Percentiles rank a stretch among this genome's conserved stretches.
These are phyloP conservation scores for Arxiozyma telluris DNA, from an alignment of 1,139 yeast species.

Conservation along the genomic window DNA sequence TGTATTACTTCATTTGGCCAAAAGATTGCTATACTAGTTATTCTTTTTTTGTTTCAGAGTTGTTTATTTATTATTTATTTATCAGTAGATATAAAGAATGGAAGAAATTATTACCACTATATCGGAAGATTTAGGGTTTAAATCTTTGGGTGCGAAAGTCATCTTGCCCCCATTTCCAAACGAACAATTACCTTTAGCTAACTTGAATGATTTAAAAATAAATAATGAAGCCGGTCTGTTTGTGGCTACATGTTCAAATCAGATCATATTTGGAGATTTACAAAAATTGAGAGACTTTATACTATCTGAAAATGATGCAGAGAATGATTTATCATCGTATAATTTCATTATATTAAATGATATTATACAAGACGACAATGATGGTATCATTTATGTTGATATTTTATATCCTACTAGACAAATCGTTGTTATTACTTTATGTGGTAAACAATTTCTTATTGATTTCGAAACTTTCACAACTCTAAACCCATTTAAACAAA, in stretches of 20 bases:
- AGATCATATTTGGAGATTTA: constrained; percentile 27
- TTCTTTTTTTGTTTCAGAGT: not conserved
- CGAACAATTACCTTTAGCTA: constrained; percentile 27
- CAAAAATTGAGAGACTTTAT: constrained; percentile 22
- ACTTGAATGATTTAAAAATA: constrained; percentile 23
- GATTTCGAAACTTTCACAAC: not conserved
- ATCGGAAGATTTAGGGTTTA: constrained; percentile 35
- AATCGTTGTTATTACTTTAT: constrained; percentile 7
- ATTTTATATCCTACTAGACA: not conserved
- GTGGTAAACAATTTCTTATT: constrained; percentile 7
- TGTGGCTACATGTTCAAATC: constrained; percentile 27
- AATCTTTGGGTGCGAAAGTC: constrained; percentile 27
- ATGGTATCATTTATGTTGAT: not conserved
- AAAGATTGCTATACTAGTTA: not conserved
- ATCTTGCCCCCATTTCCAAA: constrained; percentile 27
- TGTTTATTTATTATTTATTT: no score
- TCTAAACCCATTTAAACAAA: not conserved
- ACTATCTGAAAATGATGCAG: constrained; percentile 6
- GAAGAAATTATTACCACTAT: constrained; percentile 23
- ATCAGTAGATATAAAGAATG: not conserved
- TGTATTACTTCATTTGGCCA: not conserved
- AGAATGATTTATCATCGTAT: constrained; percentile 1
- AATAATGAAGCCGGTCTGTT: constrained; percentile 16
- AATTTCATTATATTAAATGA: not conserved
- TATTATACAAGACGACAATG: not conserved